Conservation (phyloP, 2,329 filamentous ascomycete species). For the Triangularia verruculosa region DNA sequence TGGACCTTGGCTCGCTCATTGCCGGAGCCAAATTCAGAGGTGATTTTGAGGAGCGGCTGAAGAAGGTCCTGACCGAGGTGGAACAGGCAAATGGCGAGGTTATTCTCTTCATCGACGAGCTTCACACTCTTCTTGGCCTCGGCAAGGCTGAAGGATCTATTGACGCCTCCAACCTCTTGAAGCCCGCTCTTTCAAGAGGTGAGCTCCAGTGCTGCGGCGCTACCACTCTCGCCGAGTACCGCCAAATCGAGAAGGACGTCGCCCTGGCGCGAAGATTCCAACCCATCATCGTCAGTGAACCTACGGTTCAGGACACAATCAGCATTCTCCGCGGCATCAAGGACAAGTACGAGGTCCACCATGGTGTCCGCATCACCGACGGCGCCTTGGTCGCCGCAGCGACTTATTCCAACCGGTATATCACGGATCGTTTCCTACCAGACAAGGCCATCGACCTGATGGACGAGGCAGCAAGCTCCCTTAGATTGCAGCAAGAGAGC, state of each 20-base stretch:
- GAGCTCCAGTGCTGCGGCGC: conserved; percentile 95
- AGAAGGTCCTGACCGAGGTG: conserved; percentile 87
- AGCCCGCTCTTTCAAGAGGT: conserved; percentile 87
- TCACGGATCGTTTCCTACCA: conserved; percentile 91
- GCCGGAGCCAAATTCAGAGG: conserved; percentile 94
- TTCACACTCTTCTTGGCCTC: conserved; percentile 86
- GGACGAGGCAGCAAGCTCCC: conserved; percentile 87
- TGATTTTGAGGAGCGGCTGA: conserved; percentile 92
- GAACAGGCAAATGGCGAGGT: conserved; percentile 84
- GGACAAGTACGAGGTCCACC: conserved; percentile 95
- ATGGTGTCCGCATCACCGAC: conserved; percentile 93
- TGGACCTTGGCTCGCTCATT: conserved; percentile 90
- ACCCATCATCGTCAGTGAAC: conserved; percentile 89
- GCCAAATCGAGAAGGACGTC: conserved; percentile 92
- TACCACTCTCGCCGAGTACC: conserved; percentile 89
- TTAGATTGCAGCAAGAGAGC: conserved; percentile 91
- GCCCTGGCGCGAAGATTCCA: conserved; percentile 91
- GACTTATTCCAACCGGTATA: conserved; percentile 90
- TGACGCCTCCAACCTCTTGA: conserved; percentile 91
- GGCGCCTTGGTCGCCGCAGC: conserved; percentile 88
- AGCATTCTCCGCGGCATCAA: conserved; percentile 96
- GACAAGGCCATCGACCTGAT: conserved; percentile 98
- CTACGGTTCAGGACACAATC: conserved; percentile 86
- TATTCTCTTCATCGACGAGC: conserved; percentile 92
- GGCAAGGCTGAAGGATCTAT: conserved; percentile 96